phyloP scores from a whole-genome alignment of 768 basidiomycete species.

The Suillus subluteus region DNA sequence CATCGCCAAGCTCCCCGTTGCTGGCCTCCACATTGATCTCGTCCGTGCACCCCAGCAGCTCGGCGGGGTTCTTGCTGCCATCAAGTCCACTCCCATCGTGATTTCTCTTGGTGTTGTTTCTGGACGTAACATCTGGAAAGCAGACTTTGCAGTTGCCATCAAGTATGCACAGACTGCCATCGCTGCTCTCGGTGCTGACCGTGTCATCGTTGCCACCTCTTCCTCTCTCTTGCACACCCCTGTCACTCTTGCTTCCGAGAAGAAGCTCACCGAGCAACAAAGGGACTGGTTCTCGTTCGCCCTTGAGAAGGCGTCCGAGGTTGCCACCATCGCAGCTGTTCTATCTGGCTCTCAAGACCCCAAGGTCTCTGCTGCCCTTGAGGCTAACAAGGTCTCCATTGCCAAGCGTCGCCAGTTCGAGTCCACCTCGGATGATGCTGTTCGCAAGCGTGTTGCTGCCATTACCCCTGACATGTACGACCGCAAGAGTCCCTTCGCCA shows the following conservation, averaged over 20 bases:
- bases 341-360: slow-evolving; percentile 86
- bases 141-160: slow-evolving; percentile 84
- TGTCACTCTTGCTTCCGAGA: slow-evolving; percentile 92
- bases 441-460: slow-evolving; percentile 92
- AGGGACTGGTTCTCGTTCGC: slow-evolving; percentile 99
- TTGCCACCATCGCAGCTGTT: slow-evolving; percentile 82
- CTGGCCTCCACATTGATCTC: slow-evolving; percentile 95
- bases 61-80: slow-evolving; percentile 74
- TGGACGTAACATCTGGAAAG: slow-evolving; percentile 99
- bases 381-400: slow-evolving; percentile 90
- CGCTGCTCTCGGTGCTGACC: slow-evolving; percentile 78
- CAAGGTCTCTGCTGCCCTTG: slow-evolving; percentile 69
- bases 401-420: slow-evolving; percentile 95
- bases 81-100: slow-evolving; percentile 80
- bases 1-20: slow-evolving; percentile 89
- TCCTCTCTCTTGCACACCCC: slow-evolving; percentile 99
- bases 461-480: slow-evolving; percentile 86
- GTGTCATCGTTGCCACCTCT: slow-evolving; percentile 93
- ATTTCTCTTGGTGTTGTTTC: slow-evolving; percentile 96
- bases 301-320: slow-evolving; percentile 92
- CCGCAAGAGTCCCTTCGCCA: slow-evolving; percentile 87
- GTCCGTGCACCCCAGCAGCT: slow-evolving; percentile 93
- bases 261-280: slow-evolving; percentile 84
- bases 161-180: slow-evolving; percentile 85
- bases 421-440: slow-evolving; percentile 87